Conservation (phyloP, 495 filamentous ascomycete genomes). For the Penicillium subrubescens region DNA sequence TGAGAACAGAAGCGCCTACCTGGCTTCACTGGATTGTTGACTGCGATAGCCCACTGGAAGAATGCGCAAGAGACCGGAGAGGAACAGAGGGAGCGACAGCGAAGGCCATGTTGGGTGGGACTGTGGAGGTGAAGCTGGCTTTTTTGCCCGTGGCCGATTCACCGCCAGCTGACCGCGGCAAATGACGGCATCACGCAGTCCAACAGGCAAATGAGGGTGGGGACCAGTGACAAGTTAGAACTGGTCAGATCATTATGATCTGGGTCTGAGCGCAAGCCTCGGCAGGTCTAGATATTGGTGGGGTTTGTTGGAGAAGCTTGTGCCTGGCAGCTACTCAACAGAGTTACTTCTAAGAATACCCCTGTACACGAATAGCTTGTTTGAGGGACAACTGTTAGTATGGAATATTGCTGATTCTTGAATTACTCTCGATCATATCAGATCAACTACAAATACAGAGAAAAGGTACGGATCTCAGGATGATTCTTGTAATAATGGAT, state of each 20-base stretch:
- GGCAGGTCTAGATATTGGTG: not conserved
- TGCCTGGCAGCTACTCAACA: not conserved
- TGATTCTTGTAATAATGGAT: conserved; percentile 16
- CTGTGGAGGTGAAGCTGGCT: conserved; percentile 20
- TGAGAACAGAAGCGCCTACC: not conserved
- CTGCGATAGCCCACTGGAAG: conserved; percentile 7
- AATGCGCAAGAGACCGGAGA: conserved; percentile 5
- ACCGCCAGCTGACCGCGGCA: conserved; percentile 30
- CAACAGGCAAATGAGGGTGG: not conserved
- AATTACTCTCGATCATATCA: not conserved
- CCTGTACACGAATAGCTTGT: too few species aligned
- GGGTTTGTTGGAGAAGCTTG: not conserved
- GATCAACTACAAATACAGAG: not conserved
- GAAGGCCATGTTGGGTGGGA: conserved; percentile 14
- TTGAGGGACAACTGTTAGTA: too few species aligned
- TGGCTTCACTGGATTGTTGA: conserved; percentile 10
- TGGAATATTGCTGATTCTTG: not conserved
- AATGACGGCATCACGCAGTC: conserved; percentile 24
- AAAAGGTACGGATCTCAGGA: not conserved
- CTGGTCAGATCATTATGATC: not conserved
- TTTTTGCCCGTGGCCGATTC: conserved; percentile 28
- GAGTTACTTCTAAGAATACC: too few species aligned
- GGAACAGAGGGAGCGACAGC: conserved; percentile 7
- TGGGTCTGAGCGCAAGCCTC: not conserved
- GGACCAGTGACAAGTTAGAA: not conserved